A percentile compares a stretch with the other conserved stretches of the same genome.
phyloP scores from a whole-genome alignment of 768 basidiomycete species.

The Leccinum imitatum region DNA sequence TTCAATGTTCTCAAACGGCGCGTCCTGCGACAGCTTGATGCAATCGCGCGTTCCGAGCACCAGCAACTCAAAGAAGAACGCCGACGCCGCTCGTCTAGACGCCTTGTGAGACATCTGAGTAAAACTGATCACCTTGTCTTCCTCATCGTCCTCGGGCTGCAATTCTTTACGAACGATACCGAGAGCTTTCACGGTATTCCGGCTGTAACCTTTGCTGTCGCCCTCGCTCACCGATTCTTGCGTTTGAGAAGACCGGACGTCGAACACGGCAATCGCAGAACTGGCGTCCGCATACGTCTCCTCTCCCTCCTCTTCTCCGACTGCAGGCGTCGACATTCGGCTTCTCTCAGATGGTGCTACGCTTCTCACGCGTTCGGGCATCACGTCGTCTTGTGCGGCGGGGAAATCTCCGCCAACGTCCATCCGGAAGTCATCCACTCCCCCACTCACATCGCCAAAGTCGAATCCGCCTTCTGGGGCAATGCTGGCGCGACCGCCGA shows the following conservation, averaged over 20 bases:
- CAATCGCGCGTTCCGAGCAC: slow-evolving; percentile 93
- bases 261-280: slow-evolving; percentile 83
- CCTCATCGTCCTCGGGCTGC: slow-evolving; percentile 48
- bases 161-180: slow-evolving; percentile 73
- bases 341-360: slow-evolving; percentile 55
- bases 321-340: slow-evolving; percentile 65
- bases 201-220: slow-evolving; percentile 78
- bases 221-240: slow-evolving; percentile 44
- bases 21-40: slow-evolving; percentile 71
- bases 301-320: slow-evolving; percentile 62
- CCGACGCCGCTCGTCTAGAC: slow-evolving; percentile 86
- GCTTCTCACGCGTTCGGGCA: slow-evolving; percentile 45
- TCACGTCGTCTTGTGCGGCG: slow-evolving; percentile 31
- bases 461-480: slow-evolving; percentile 60
- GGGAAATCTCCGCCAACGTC: slow-evolving; percentile 53
- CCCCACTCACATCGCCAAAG: slow-evolving; percentile 55
- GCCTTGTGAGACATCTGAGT: slow-evolving; percentile 78
- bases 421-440: slow-evolving; percentile 71
- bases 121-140: slow-evolving; percentile 74
- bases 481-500: slow-evolving; percentile 52
- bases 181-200: slow-evolving; percentile 85
- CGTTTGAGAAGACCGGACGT: slow-evolving; percentile 56
- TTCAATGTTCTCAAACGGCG: slow-evolving; percentile 84
- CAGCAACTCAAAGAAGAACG: slow-evolving; percentile 97
- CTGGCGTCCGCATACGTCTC: slow-evolving; percentile 65